A percentile compares a stretch with the other conserved stretches of the same genome.
Evolutionary conservation across 805 yeast species (phyloP).

Genomic region (Candida caryicola): DNA sequence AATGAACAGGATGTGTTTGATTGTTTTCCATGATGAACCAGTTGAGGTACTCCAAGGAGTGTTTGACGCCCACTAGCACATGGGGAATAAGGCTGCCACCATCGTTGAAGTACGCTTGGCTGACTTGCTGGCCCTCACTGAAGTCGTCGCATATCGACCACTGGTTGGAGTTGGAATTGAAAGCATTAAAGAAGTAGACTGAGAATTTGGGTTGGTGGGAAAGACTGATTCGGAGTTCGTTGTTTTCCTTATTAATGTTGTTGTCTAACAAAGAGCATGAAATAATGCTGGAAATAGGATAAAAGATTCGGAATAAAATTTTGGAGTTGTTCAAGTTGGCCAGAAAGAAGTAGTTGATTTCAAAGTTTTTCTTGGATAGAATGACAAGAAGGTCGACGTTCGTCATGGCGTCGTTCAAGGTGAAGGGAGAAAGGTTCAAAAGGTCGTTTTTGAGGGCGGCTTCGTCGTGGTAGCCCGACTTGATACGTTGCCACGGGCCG

Average conservation of each 20-base stretch:
- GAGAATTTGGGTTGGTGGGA: slow-evolving; percentile 73
- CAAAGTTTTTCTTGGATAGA: slow-evolving; percentile 65
- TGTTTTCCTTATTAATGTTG: slow-evolving; percentile 37
- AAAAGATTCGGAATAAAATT: slow-evolving; percentile 70
- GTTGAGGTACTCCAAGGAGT: slow-evolving; percentile 51
- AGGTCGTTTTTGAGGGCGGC: slow-evolving; percentile 43
- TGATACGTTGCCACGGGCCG: slow-evolving; percentile 78
- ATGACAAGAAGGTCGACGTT: slow-evolving; percentile 71
- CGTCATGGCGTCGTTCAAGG: slow-evolving; percentile 60
- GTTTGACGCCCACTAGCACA: slow-evolving; percentile 56
- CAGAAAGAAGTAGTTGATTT: slow-evolving; percentile 74
- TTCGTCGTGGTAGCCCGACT: slow-evolving; percentile 54
- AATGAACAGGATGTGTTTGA: slow-evolving; percentile 1
- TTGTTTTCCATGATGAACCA: slow-evolving; percentile 49
- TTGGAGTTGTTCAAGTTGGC: slow-evolving; percentile 67
- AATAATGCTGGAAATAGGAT: slow-evolving; percentile 58
- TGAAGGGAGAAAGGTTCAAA: slow-evolving; percentile 63
- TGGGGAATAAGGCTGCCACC: slow-evolving; percentile 68
- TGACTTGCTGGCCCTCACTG: slow-evolving; percentile 79
- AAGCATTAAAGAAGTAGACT: slow-evolving; percentile 63
- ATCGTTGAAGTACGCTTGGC: slow-evolving; percentile 55
- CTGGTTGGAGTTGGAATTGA: slow-evolving; percentile 52
- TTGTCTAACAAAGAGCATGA: slow-evolving; percentile 56
- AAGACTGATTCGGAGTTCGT: slow-evolving; percentile 49
- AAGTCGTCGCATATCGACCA: slow-evolving; percentile 85